Conservation (phyloP, 2,329 filamentous ascomycete species). For the Colletotrichum simmondsii region DNA sequence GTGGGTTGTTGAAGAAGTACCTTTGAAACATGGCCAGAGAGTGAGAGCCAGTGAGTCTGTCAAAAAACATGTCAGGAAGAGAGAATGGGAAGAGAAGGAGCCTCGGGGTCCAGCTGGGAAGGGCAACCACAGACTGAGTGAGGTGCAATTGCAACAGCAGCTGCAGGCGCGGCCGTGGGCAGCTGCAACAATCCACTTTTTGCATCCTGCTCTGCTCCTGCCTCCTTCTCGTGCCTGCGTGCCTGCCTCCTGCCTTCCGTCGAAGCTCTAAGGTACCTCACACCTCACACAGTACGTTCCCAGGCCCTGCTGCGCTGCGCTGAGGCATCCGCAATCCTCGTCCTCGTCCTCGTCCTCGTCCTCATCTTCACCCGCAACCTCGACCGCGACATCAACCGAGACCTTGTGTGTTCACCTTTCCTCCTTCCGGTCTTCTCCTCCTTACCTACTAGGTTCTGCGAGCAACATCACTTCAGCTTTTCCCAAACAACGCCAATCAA, state of each 20-base stretch:
- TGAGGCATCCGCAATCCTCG: neutral
- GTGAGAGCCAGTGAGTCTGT: no score
- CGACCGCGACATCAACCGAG: neutral
- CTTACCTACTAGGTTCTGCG: no score
- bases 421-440: no score
- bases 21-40: neutral
- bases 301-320: neutral
- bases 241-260: neutral
- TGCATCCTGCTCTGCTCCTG: neutral
- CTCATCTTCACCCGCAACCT: neutral
- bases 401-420: neutral
- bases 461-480: neutral
- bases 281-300: no score
- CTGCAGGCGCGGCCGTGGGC: neutral
- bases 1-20: neutral
- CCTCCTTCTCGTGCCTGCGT: neutral
- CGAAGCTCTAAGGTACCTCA: no score
- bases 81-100: neutral
- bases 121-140: neutral
- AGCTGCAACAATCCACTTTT: neutral
- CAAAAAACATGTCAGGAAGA: no score
- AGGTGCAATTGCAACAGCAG: neutral
- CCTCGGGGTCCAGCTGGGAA: neutral
- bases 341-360: neutral
- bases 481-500: neutral